These are phyloP conservation scores for Auriscalpium vulgare DNA, from an alignment of 768 basidiomycete genomes.

Conservation along the genomic window DNA sequence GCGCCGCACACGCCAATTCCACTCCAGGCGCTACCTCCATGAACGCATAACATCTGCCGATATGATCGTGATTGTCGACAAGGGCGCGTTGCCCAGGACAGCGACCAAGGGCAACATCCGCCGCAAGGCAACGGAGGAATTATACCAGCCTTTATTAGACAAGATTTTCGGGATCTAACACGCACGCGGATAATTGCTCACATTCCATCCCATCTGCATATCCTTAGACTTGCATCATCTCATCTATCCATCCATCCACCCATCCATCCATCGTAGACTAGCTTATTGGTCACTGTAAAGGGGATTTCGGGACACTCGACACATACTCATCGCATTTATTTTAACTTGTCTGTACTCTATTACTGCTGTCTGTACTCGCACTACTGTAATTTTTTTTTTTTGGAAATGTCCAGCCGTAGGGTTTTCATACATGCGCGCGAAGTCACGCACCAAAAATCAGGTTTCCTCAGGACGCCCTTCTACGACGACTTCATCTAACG, in stretches of 20 bases:
- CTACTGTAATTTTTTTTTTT: too few relatives aligned
- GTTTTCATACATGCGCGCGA: too few relatives aligned
- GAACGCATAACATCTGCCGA: slow-evolving; percentile 62
- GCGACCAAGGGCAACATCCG: slow-evolving; percentile 80
- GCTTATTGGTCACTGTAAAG: too few relatives aligned
- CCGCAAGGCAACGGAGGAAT: slow-evolving; percentile 65
- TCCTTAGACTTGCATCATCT: neutral
- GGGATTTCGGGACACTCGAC: too few relatives aligned
- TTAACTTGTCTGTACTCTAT: too few relatives aligned
- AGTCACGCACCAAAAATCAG: too few relatives aligned
- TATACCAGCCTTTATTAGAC: slow-evolving; percentile 51
- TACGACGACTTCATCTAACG: neutral
- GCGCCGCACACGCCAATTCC: slow-evolving; percentile 65
- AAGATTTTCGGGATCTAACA: slow-evolving; percentile 35
- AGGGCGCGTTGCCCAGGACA: slow-evolving; percentile 64
- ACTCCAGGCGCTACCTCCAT: slow-evolving; percentile 68
- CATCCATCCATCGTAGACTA: too few relatives aligned
- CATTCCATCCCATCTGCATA: neutral
- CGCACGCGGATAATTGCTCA: neutral
- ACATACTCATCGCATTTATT: too few relatives aligned
- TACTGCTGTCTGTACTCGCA: too few relatives aligned
- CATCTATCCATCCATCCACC: neutral
- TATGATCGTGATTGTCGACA: slow-evolving; percentile 60
- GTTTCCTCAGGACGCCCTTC: too few relatives aligned
- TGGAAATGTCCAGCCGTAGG: too few relatives aligned